Conservation (phyloP, 1,284 basidiomycete genomes). For the Irpex sp. region DNA sequence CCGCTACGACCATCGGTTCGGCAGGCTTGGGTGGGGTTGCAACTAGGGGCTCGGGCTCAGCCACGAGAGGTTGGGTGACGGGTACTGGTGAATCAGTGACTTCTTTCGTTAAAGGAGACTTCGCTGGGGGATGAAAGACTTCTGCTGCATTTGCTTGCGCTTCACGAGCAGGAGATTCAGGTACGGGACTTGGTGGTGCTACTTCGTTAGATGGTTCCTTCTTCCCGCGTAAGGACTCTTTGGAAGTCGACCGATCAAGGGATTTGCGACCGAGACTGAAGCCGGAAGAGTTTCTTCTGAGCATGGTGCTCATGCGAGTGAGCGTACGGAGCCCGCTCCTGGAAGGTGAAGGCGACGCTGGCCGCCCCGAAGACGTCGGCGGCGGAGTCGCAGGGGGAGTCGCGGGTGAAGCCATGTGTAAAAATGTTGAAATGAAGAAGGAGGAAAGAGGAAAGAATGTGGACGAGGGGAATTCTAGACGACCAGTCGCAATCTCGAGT, state of each 20-base stretch:
- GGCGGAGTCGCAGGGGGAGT: conserved; percentile 13
- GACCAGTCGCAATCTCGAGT: conserved; percentile 5
- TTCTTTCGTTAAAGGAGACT: conserved; percentile 20
- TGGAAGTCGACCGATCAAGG: conserved; percentile 24
- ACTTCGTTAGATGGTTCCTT: conserved; percentile 8
- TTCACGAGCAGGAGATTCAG: conserved; percentile 24
- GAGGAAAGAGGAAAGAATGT: conserved; percentile 1
- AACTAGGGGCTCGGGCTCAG: conserved; percentile 5
- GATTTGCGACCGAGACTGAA: conserved; percentile 35
- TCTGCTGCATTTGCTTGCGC: conserved; percentile 14
- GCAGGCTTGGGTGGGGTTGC: background rate
- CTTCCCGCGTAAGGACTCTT: conserved; percentile 24
- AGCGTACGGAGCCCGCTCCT: conserved; percentile 23
- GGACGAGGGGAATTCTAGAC: background rate
- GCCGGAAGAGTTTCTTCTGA: conserved; percentile 49
- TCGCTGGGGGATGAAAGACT: conserved; percentile 4
- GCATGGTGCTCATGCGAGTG: conserved; percentile 36
- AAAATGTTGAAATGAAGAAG: conserved; percentile 1
- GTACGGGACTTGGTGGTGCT: conserved; percentile 7
- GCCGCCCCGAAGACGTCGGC: conserved; percentile 8
- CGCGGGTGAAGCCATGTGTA: conserved; percentile 20
- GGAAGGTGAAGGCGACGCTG: conserved; percentile 21
- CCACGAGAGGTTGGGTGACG: background rate
- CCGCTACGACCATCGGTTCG: background rate
- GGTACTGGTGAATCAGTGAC: conserved; percentile 5